Evolutionary conservation across 176 grass and related monocot genomes (phyloP).

Genomic region (Themeda triandra): DNA sequence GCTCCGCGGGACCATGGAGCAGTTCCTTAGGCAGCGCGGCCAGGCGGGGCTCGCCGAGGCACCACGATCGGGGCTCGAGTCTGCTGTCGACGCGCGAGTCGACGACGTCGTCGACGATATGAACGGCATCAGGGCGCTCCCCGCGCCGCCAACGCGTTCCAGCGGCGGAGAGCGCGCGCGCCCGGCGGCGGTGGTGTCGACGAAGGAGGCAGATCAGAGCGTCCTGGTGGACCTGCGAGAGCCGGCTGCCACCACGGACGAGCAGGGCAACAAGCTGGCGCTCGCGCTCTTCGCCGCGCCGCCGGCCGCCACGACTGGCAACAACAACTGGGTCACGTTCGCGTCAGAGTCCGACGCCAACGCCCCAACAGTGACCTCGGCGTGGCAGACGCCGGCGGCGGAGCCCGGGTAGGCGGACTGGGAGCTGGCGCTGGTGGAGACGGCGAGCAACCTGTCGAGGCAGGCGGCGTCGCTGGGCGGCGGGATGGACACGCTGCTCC

Average conservation of each 20-base stretch:
- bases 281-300: conserved; percentile 68
- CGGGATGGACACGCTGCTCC: conserved; percentile 65
- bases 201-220: background rate
- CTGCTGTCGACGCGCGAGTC: no score
- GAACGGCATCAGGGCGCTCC: conserved; percentile 64
- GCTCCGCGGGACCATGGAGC: conserved; percentile 57
- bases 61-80: no score
- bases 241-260: conserved; percentile 18
- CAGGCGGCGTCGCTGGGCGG: no score
- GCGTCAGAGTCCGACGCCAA: conserved; percentile 26
- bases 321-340: conserved; percentile 56
- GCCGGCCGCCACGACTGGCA: background rate
- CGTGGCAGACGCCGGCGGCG: conserved; percentile 70
- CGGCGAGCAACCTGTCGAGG: no score
- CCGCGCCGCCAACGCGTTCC: conserved; percentile 19
- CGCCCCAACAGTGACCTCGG: conserved; percentile 29
- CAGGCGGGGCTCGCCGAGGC: conserved; percentile 28
- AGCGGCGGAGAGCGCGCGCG: background rate
- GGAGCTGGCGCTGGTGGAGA: conserved; percentile 69
- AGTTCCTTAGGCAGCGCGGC: conserved; percentile 56
- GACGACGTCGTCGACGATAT: background rate
- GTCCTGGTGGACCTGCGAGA: conserved; percentile 70
- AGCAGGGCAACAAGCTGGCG: conserved; percentile 64
- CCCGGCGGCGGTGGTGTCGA: background rate
- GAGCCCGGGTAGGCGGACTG: conserved; percentile 70